A percentile compares a stretch with the other conserved stretches of the same genome.
phyloP scores from a whole-genome alignment of 129 eudicot species.

The Oenanthe sinensis region DNA sequence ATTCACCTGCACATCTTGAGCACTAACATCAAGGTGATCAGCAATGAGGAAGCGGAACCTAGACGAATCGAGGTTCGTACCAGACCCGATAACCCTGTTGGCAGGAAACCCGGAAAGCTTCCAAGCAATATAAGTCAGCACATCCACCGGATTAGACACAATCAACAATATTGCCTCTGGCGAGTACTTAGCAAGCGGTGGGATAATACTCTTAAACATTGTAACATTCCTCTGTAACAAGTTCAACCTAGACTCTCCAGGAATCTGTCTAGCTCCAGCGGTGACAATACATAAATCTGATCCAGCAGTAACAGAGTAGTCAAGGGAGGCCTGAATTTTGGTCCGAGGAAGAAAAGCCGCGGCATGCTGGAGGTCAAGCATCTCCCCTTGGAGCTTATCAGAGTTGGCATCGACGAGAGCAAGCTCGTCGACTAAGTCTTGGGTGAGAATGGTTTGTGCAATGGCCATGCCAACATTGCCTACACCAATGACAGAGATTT shows the following conservation, averaged over 20 bases:
- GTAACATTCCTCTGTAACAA: conserved; percentile 64
- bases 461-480: conserved; percentile 99
- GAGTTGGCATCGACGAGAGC: conserved; percentile 66
- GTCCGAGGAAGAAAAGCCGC: conserved; percentile 96
- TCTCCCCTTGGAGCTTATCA: conserved; percentile 77
- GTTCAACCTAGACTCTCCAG: conserved; percentile 77
- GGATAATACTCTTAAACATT: conserved; percentile 48
- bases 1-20: conserved; percentile 92
- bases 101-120: conserved; percentile 80
- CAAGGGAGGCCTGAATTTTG: conserved; percentile 55
- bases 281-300: conserved; percentile 89
- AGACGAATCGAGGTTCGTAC: conserved; percentile 86
- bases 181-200: conserved; percentile 59
- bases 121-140: conserved; percentile 89
- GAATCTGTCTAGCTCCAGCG: conserved; percentile 84
- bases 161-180: conserved; percentile 56
- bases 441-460: conserved; percentile 93
- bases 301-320: conserved; percentile 48
- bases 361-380: conserved; percentile 95
- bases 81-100: conserved; percentile 93
- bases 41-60: conserved; percentile 82
- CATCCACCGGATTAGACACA: conserved; percentile 93
- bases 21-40: conserved; percentile 92
- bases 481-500: conserved; percentile 81
- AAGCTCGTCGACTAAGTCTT: conserved; percentile 71